Conservation (phyloP, 768 basidiomycete species). For the Albatrellus ellisii region DNA sequence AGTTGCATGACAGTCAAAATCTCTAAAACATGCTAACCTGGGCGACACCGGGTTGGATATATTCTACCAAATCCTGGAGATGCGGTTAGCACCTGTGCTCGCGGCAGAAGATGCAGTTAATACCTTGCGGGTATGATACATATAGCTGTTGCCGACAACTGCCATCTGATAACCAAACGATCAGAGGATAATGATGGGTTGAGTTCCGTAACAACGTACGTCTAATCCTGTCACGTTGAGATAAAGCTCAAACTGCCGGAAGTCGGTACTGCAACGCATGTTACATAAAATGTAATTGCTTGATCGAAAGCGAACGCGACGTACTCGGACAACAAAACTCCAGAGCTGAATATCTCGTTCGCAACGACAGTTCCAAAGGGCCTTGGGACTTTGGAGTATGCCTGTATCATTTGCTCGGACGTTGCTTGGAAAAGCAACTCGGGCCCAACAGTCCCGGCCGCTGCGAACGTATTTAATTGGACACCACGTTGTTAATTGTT, state of each 20-base stretch:
- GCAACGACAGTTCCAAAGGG: conserved; percentile 86
- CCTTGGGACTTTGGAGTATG: conserved; percentile 76
- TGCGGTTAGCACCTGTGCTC: conserved; percentile 1
- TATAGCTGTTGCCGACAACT: conserved; percentile 80
- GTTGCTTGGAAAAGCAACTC: conserved; percentile 95
- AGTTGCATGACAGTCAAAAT: background rate
- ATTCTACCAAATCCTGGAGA: conserved; percentile 1
- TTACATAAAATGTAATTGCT: background rate
- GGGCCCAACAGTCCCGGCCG: conserved; percentile 77
- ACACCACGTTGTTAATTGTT: background rate
- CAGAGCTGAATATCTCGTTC: conserved; percentile 87
- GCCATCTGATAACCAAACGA: conserved; percentile 49
- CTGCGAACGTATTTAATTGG: conserved; percentile 23
- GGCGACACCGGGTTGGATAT: conserved; percentile 56
- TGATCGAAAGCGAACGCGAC: conserved; percentile 14
- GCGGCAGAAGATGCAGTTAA: background rate
- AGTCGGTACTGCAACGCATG: conserved; percentile 61
- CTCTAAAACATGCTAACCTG: conserved; percentile 19
- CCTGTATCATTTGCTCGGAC: conserved; percentile 87
- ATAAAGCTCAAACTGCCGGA: conserved; percentile 86
- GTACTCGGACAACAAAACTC: conserved; percentile 82
- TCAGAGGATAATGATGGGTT: background rate
- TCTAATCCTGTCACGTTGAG: conserved; percentile 86
- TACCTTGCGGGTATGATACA: conserved; percentile 88
- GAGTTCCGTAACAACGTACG: conserved; percentile 29